Evolutionary conservation across 768 basidiomycete genomes (phyloP), one percentile per base, ranked within the genome.

Genomic region (Cubamyces sp.): DNA sequence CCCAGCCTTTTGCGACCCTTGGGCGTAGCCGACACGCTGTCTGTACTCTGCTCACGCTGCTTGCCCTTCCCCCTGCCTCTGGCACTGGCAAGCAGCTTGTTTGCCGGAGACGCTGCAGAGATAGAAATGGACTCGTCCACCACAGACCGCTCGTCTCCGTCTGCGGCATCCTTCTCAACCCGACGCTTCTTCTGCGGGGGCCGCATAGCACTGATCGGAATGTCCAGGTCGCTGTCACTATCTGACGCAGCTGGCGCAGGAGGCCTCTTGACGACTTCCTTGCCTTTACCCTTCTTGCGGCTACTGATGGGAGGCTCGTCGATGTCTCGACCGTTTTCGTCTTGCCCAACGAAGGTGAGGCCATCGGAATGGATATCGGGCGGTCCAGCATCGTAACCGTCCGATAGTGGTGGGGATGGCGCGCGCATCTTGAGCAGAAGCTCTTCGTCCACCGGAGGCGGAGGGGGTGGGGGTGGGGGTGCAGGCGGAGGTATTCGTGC

Each of bases 131-230:
- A 71, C 28, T 76, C 76, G 30, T 78, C 75, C 25, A 74, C 74
- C 16, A 79, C 64, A 16, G 79, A 73, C 26, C 76, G 74, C 63
- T 85, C 84, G 42, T 81, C 74, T 40, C 83, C 84, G 62, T 83
- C 86, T n/a, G 75, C 75, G 26, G 67, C 66, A 60, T 75, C 75
- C 54, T 73, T 77, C 54, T 87, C 85, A 3, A 90, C 70, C 71
- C 82, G 89, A 57, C 90, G 79, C 73, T 79, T 87, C 76, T 92
- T 92, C 56, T 74, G 74, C 1, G 79, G 76, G 34, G 82, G 85
- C 26, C 76, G 82, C 26, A 75, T 73, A 57, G 78, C 64, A 62
- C 71, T 78, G 60, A 75, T 70, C 11, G 75, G 76, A 8, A 78
- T 72, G 61, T 88, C 87, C 19, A 78, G 62, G 57, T 88, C 87